These are phyloP conservation scores for Ophiostoma sp. DNA, from an alignment of 2,329 filamentous ascomycete genomes.

Conservation along the genomic window DNA sequence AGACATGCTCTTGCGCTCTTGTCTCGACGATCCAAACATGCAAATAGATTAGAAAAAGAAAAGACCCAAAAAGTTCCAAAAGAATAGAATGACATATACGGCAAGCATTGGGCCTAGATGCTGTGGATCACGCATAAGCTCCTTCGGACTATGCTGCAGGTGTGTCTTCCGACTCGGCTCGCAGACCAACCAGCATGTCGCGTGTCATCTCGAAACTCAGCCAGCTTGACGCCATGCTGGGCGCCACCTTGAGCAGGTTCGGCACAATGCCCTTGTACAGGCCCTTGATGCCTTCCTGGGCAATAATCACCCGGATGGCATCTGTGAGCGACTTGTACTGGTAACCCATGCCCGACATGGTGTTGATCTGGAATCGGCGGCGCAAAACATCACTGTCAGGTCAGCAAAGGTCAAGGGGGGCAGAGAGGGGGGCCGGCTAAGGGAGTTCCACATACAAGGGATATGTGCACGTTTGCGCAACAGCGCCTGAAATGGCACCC, in stretches of 20 bases:
- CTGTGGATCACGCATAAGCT: not conserved
- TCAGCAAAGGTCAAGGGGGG: constrained; percentile 19
- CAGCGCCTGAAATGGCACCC: constrained; percentile 88
- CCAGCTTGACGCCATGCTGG: constrained; percentile 98
- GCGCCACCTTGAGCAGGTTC: constrained; percentile 92
- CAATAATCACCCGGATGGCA: constrained; percentile 73
- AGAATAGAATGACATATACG: not conserved
- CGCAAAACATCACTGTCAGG: constrained; percentile 74
- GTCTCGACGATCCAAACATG: not conserved
- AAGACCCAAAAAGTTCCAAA: not conserved
- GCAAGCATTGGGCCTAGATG: not conserved
- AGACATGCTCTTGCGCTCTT: constrained; percentile 1
- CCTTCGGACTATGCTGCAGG: not conserved
- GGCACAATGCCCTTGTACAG: constrained; percentile 95
- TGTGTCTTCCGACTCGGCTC: constrained; percentile 36
- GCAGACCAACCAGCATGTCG: constrained; percentile 70
- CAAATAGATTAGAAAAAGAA: not conserved
- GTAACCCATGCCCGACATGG: constrained; percentile 97
- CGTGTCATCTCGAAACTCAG: constrained; percentile 91
- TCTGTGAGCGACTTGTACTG: constrained; percentile 84
- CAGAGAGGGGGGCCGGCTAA: not conserved
- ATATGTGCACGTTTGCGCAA: constrained; percentile 97
- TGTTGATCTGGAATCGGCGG: constrained; percentile 95
- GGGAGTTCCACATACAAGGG: constrained; percentile 66
- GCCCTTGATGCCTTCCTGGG: constrained; percentile 76